These are phyloP conservation scores for Noccaea caerulescens DNA, from an alignment of 345 rosid genomes.

Conservation along the genomic window DNA sequence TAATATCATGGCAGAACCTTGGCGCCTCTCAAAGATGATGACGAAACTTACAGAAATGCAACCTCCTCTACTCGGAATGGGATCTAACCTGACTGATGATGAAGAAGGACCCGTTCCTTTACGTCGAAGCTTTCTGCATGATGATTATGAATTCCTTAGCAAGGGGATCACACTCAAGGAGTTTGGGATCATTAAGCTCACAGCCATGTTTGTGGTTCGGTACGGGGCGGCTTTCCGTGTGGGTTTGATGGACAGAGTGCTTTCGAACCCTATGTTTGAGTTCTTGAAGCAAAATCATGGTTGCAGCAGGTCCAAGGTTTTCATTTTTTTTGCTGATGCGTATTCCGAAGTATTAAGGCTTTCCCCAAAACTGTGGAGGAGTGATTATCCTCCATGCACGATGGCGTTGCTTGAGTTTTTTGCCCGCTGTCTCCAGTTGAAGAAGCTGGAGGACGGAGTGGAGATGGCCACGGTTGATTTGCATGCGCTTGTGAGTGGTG, in stretches of 20 bases:
- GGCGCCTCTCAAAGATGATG: neutral
- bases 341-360: neutral
- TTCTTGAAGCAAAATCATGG: neutral
- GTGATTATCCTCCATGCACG: neutral
- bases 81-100: neutral
- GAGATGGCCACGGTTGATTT: slow-evolving; percentile 80
- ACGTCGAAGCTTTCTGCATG: too few relatives aligned
- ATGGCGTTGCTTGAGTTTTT: slow-evolving; percentile 29
- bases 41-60: neutral
- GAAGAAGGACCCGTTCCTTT: neutral
- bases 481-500: slow-evolving; percentile 80
- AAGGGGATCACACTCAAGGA: neutral
- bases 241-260: neutral
- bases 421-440: slow-evolving; percentile 67
- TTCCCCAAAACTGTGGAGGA: neutral
- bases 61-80: neutral
- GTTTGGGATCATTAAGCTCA: neutral
- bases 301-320: too few relatives aligned
- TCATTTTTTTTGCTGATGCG: too few relatives aligned
- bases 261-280: neutral
- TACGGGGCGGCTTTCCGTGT: neutral
- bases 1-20: neutral
- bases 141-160: too few relatives aligned
- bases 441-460: slow-evolving; percentile 68
- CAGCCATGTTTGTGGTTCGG: neutral